A percentile compares a stretch with the other conserved stretches of the same genome.
Conservation (phyloP, 139 green algal species). For the Astrephomene gubernaculifera region DNA sequence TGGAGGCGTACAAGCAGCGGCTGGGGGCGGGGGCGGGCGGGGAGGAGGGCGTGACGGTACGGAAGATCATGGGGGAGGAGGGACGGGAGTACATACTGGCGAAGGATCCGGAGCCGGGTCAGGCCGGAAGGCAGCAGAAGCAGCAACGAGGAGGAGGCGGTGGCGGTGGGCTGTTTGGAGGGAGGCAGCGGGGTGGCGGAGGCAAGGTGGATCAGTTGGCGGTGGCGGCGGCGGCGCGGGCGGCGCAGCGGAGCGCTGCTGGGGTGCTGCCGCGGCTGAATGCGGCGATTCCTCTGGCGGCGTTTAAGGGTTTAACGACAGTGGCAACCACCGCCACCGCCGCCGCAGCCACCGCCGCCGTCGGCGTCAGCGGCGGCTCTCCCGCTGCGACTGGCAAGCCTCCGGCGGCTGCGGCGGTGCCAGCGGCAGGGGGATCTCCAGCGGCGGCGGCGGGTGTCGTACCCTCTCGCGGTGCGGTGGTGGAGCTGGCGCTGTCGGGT, state of each 20-base stretch:
- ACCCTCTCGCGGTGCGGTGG: background rate
- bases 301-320: conserved; percentile 11
- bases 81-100: conserved; percentile 80
- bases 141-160: background rate
- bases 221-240: conserved; percentile 26
- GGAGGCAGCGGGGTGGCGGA: background rate
- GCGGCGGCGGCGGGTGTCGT: background rate
- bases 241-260: conserved; percentile 12
- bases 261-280: background rate
- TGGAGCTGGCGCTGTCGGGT: conserved; percentile 18
- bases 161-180: background rate
- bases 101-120: conserved; percentile 14
- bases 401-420: background rate
- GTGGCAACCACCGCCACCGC: background rate
- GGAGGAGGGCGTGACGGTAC: background rate
- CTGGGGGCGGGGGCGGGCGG: conserved; percentile 46
- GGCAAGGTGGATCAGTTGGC: conserved; percentile 10
- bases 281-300: conserved; percentile 17
- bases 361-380: background rate
- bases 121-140: background rate
- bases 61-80: conserved; percentile 70
- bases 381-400: background rate
- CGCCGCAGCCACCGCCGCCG: background rate
- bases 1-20: conserved; percentile 59
- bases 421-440: background rate